Evolutionary conservation across 495 filamentous ascomycete genomes (phyloP).

Genomic region (Aspergillus haitiensis): DNA sequence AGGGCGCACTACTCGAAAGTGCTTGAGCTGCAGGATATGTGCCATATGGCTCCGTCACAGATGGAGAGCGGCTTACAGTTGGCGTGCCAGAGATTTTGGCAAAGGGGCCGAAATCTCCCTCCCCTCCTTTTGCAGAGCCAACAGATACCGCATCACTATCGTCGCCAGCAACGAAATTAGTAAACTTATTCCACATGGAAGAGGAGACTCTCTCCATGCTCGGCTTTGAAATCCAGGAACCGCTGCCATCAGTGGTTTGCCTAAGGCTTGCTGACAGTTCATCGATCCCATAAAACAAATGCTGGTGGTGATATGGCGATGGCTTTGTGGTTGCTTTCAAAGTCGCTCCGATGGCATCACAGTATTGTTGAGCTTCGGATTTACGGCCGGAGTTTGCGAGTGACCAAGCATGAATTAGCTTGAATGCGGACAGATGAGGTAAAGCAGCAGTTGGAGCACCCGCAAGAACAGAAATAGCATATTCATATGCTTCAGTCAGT

Average conservation of each 20-base stretch:
- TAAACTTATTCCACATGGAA: constrained; percentile 85
- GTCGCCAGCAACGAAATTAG: constrained; percentile 90
- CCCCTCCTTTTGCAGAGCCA: constrained; percentile 56
- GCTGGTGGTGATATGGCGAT: constrained; percentile 78
- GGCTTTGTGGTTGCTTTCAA: constrained; percentile 79
- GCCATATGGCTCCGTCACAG: constrained; percentile 73
- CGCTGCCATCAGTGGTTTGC: constrained; percentile 73
- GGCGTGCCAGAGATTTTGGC: constrained; percentile 77
- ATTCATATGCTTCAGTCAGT: constrained; percentile 92
- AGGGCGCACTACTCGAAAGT: constrained; percentile 46
- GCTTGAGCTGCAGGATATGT: constrained; percentile 47
- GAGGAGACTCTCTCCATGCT: constrained; percentile 93
- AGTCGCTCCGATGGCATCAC: constrained; percentile 76
- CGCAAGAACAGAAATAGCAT: constrained; percentile 66
- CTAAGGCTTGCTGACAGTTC: constrained; percentile 79
- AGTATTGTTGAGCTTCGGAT: constrained; percentile 85
- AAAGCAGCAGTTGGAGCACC: constrained; percentile 56
- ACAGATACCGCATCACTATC: constrained; percentile 65
- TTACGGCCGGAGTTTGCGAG: constrained; percentile 81
- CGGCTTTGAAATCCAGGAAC: constrained; percentile 85
- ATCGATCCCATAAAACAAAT: constrained; percentile 72
- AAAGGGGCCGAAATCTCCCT: constrained; percentile 72
- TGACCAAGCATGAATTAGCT: constrained; percentile 78
- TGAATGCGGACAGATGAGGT: constrained; percentile 86
- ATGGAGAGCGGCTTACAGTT: constrained; percentile 77